Percentiles rank a stretch among this genome's conserved stretches.
Evolutionary conservation across 306 rosid genomes (phyloP).

Genomic region (Cajanus cajan): DNA sequence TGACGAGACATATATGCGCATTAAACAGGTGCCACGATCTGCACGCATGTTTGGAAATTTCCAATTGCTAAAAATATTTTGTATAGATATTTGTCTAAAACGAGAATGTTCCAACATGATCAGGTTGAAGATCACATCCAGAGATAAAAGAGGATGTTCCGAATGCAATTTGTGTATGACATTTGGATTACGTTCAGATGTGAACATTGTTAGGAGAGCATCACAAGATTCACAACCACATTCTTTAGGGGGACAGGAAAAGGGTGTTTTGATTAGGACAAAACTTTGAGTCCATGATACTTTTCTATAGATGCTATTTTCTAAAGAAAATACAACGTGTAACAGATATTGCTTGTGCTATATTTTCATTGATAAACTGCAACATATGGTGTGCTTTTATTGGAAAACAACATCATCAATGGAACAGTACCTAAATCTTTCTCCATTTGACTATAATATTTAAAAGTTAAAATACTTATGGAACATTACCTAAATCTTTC

Average conservation of each 20-base stretch:
- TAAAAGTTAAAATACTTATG: not conserved
- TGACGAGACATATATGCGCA: not conserved
- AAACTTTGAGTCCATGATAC: not conserved
- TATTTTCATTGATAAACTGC: not conserved
- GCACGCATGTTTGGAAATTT: not conserved
- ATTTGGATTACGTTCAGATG: conserved; percentile 19
- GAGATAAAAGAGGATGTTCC: not conserved
- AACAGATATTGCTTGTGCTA: not conserved
- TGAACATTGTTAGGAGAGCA: not conserved
- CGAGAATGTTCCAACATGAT: not conserved
- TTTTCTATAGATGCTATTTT: not conserved
- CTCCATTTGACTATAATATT: not conserved
- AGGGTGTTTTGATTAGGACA: not conserved
- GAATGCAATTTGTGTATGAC: not conserved
- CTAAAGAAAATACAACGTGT: not conserved
- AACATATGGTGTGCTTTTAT: not conserved
- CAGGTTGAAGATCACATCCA: not conserved
- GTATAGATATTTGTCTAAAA: not conserved
- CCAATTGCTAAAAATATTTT: not conserved
- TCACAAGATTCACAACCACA: not conserved
- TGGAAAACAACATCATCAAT: not conserved
- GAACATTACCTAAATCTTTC: not conserved
- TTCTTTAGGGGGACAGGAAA: not conserved
- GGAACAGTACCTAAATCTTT: not conserved
- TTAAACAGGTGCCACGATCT: not conserved